Evolutionary conservation across 1,139 yeast species (phyloP), one percentile per base, ranked within the genome.

Genomic region (Lodderomyces beijingensis): DNA sequence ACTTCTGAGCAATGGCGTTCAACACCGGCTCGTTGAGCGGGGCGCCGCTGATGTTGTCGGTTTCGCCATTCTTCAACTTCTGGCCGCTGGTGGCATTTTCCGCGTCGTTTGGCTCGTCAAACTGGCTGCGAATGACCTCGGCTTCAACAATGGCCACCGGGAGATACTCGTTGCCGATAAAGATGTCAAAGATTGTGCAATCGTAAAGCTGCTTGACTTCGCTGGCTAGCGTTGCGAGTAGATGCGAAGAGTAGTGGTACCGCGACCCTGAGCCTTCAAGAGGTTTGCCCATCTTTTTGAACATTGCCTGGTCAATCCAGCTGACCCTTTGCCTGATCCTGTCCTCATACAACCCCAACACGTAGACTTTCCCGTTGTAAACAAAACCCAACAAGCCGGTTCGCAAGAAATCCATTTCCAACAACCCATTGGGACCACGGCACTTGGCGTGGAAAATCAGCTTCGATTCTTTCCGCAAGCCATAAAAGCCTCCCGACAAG

Each of bases 371-470:
- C 6, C 96, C 97, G 41, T 84, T 77, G 46, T 72, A 82, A 1
- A 87, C 74, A 53, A 91, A 91, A 0, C 99, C 99, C 30, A 91
- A 67, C 14, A 91, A 55, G 2, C 96, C 96, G 0, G 98, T 91
- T 46, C 98, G 70, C 34, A 93, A 66, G 52, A 89, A 91, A 42
- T 83, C 93, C 69, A 79, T 67, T 41, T 82, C 87, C 13, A 83
- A 53, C 2, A 68, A 59, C 0, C 91, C 89, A 41, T 72, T 71
- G 26, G 80, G 79, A 44, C 81, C 89, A 22, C 75, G 65, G 48
- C 94, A 83, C 40, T 76, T 76, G 0, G 95, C 95, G 49, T 83
- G 94, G 56, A 87, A 87, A 2, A 86, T 82, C 45, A 70, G 72
- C 39, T 77, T 80, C 0, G 94, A 82, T 36, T 84, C 94, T 34